Percentiles rank a stretch among this genome's conserved stretches.
Conservation (phyloP, 257 asterid species). For the Jacaranda copaia region DNA sequence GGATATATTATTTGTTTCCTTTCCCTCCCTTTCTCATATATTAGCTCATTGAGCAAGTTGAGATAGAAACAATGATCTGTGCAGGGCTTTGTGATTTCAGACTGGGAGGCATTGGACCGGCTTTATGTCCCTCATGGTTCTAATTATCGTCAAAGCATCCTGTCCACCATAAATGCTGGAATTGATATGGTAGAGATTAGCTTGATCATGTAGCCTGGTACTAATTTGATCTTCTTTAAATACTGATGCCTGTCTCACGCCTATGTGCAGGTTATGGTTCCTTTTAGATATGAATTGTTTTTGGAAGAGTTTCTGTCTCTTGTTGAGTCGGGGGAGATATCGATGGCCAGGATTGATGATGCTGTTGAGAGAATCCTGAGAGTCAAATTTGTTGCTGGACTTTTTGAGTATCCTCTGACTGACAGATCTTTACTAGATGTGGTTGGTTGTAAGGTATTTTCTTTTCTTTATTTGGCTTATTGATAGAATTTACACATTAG, state of each 20-base stretch:
- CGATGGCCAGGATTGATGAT: constrained; percentile 84
- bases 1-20: background rate
- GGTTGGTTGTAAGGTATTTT: constrained; percentile 92
- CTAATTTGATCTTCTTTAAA: constrained; percentile 20
- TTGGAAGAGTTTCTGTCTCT: constrained; percentile 76
- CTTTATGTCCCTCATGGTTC: constrained; percentile 67
- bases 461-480: constrained; percentile 20
- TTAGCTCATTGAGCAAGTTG: constrained; percentile 30
- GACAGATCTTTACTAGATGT: constrained; percentile 81
- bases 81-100: constrained; percentile 89
- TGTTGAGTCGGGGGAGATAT: constrained; percentile 85
- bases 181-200: constrained; percentile 75
- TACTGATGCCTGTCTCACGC: constrained; percentile 22
- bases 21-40: background rate
- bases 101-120: constrained; percentile 81
- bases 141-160: constrained; percentile 63
- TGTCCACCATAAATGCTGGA: constrained; percentile 67
- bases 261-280: constrained; percentile 92
- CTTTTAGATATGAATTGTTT: constrained; percentile 83
- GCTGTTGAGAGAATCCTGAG: constrained; percentile 94
- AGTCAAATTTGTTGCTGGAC: constrained; percentile 85
- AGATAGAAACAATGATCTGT: constrained; percentile 33
- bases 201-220: constrained; percentile 21
- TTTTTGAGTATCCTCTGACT: constrained; percentile 79
- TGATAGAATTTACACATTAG: constrained; percentile 7